phyloP scores from a whole-genome alignment of 768 basidiomycete genomes.

The Termitomyces sp. region DNA sequence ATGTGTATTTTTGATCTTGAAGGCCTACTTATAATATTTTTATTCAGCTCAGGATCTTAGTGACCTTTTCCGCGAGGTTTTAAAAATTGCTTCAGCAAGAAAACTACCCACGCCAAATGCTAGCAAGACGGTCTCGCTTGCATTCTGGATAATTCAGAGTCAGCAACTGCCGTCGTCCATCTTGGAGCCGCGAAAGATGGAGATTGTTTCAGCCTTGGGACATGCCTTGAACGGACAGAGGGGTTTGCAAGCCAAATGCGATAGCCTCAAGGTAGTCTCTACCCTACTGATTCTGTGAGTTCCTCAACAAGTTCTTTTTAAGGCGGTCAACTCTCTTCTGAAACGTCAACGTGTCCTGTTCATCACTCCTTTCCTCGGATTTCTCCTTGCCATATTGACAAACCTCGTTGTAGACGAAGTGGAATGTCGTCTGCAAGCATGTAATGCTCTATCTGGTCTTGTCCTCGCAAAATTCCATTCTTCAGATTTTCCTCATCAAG shows the following conservation, averaged over 20 bases:
- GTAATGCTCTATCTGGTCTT: constrained; percentile 54
- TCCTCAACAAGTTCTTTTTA: neutral
- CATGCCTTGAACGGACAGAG: constrained; percentile 30
- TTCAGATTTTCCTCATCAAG: constrained; percentile 19
- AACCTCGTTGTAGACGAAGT: constrained; percentile 25
- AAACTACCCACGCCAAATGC: constrained; percentile 34
- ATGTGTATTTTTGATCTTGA: constrained; percentile 18
- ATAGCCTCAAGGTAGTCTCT: constrained; percentile 30
- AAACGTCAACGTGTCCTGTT: constrained; percentile 43
- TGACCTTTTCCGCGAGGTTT: constrained; percentile 39
- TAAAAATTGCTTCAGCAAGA: constrained; percentile 36
- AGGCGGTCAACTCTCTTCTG: constrained; percentile 35
- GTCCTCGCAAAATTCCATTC: constrained; percentile 36
- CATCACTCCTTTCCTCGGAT: constrained; percentile 40
- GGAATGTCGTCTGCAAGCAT: constrained; percentile 45
- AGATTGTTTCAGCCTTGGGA: constrained; percentile 32
- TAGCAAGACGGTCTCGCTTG: constrained; percentile 40
- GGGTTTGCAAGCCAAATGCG: constrained; percentile 29
- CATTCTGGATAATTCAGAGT: constrained; percentile 45
- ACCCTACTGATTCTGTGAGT: neutral
- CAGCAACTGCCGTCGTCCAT: constrained; percentile 27
- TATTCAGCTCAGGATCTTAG: constrained; percentile 40
- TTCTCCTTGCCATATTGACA: constrained; percentile 39
- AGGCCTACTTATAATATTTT: constrained; percentile 2
- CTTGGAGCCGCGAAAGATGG: constrained; percentile 26